Conservation (phyloP, 2,329 filamentous ascomycete species). For the Pestalotiopsis sp. region DNA sequence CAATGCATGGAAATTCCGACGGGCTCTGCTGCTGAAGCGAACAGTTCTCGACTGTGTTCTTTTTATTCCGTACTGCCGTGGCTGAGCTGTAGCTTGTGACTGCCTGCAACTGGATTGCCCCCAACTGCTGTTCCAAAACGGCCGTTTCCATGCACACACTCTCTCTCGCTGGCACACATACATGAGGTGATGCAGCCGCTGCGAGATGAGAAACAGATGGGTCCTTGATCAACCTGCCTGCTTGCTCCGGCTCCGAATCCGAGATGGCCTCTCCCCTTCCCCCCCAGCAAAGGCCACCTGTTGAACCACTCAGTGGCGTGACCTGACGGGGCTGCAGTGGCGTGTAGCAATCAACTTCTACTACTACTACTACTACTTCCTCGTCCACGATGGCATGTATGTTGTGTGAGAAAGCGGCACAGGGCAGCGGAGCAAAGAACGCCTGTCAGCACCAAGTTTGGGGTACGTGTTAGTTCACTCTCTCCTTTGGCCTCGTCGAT, state of each 20-base stretch:
- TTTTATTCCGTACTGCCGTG: neutral
- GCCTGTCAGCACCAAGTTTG: neutral
- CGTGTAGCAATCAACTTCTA: neutral
- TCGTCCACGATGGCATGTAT: neutral
- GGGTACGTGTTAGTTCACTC: neutral
- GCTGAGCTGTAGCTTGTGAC: neutral
- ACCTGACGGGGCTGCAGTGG: neutral
- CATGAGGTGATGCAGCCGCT: neutral
- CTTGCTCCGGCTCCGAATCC: neutral
- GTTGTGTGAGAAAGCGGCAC: neutral
- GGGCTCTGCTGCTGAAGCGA: neutral
- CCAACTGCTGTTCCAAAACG: too few relatives aligned
- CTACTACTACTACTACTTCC: too few relatives aligned
- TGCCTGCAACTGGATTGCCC: neutral
- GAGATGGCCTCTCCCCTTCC: neutral
- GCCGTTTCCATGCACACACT: neutral
- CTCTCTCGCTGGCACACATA: neutral
- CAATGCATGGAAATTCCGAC: neutral
- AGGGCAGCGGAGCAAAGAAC: neutral
- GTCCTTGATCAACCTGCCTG: neutral
- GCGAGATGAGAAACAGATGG: neutral
- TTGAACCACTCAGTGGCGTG: neutral
- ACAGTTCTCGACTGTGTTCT: neutral
- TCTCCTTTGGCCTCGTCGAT: neutral
- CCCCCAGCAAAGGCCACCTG: neutral